Conservation (phyloP, 2,329 filamentous ascomycete species). For the Grosmannia serpens region DNA sequence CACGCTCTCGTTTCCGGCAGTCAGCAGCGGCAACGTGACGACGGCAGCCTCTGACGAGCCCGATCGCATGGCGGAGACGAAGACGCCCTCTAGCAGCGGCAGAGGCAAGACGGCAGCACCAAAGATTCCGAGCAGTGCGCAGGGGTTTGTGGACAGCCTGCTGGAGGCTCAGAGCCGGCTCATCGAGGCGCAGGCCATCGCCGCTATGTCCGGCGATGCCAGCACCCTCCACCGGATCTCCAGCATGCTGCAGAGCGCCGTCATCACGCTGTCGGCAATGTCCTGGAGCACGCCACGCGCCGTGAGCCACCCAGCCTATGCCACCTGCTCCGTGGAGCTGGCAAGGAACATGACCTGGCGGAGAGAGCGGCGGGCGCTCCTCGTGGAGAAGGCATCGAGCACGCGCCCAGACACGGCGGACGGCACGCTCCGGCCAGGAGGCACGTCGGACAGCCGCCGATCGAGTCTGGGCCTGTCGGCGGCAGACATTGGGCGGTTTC, state of each 20-base stretch:
- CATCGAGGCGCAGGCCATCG: constrained; percentile 49
- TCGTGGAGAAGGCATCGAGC: constrained; percentile 32
- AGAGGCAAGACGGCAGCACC: constrained; percentile 12
- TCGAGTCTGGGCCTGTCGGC: constrained; percentile 17
- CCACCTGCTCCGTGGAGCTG: constrained; percentile 54
- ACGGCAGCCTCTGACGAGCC: constrained; percentile 20
- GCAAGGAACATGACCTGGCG: constrained; percentile 58
- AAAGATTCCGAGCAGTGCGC: constrained; percentile 16
- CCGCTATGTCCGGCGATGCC: constrained; percentile 42
- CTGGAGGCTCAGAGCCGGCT: constrained; percentile 55
- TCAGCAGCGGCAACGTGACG: constrained; percentile 26
- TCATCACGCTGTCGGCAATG: constrained; percentile 54
- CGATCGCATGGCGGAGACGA: constrained; percentile 18
- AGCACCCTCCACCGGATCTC: constrained; percentile 52
- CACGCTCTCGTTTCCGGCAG: constrained; percentile 73
- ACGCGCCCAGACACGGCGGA: constrained; percentile 15
- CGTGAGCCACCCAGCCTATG: constrained; percentile 41
- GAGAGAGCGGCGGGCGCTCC: constrained; percentile 48
- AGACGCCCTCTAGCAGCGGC: constrained; percentile 20
- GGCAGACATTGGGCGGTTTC: constrained; percentile 52
- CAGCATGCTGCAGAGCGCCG: constrained; percentile 51
- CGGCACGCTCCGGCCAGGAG: neutral
- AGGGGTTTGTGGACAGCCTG: constrained; percentile 46
- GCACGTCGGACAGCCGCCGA: neutral
- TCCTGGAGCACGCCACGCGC: constrained; percentile 33